phyloP scores from a whole-genome alignment of 306 rosid species.

The Cyclanthera cordifolia region DNA sequence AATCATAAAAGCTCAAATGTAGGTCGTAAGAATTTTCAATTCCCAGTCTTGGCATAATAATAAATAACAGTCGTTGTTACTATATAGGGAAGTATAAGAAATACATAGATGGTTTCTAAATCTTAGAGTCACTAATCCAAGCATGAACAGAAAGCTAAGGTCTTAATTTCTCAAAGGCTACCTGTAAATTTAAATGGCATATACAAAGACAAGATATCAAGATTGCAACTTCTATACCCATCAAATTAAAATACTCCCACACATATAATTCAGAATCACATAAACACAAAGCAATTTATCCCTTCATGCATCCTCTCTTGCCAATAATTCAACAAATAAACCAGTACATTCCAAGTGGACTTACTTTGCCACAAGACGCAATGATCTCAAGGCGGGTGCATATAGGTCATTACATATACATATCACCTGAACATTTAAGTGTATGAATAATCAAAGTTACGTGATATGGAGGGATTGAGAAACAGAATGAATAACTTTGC shows the following conservation, averaged over 20 bases:
- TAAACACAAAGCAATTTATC: neutral
- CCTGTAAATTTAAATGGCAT: neutral
- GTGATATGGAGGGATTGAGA: neutral
- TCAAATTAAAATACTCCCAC: neutral
- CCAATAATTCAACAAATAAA: constrained; percentile 6
- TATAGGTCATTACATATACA: constrained; percentile 96
- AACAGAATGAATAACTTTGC: constrained; percentile 19
- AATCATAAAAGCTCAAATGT: neutral
- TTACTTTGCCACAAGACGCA: constrained; percentile 89
- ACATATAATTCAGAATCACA: neutral
- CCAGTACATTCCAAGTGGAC: constrained; percentile 13
- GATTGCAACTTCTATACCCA: neutral
- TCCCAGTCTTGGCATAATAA: neutral
- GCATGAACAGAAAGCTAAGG: constrained; percentile 1
- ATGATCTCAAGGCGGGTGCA: constrained; percentile 81
- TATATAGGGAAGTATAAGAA: neutral
- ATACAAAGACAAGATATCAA: constrained; percentile 5
- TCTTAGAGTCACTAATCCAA: neutral
- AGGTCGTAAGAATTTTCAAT: neutral
- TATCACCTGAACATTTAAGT: constrained; percentile 44
- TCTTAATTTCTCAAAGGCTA: neutral
- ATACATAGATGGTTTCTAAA: neutral
- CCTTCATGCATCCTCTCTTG: neutral
- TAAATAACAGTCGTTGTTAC: neutral
- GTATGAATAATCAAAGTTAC: constrained; percentile 17